Evolutionary conservation across 768 basidiomycete species (phyloP).

Genomic region (Boletus fagicola): DNA sequence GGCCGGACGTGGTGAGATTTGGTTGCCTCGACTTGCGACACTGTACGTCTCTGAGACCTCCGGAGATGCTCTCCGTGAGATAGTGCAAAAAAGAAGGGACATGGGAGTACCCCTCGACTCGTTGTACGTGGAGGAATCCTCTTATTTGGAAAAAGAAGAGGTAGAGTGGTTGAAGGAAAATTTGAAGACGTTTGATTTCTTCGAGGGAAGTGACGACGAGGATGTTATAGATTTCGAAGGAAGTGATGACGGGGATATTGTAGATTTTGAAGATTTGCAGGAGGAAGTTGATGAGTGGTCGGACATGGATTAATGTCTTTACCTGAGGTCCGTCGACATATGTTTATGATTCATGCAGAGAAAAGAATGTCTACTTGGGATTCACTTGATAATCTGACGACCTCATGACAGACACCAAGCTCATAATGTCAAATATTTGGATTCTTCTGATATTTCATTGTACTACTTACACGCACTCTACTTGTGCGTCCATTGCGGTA

Average conservation of each 20-base stretch:
- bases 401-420: neutral
- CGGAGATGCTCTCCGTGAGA: conserved; percentile 39
- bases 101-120: conserved; percentile 46
- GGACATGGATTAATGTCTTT: conserved; percentile 3
- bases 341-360: neutral
- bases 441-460: neutral
- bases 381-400: neutral
- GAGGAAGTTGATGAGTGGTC: conserved; percentile 18
- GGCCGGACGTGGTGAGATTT: conserved; percentile 13
- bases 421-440: neutral
- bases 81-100: conserved; percentile 44
- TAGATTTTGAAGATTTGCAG: conserved; percentile 26
- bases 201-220: conserved; percentile 54
- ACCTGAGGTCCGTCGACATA: neutral
- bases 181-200: conserved; percentile 51
- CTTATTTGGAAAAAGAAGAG: conserved; percentile 41
- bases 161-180: conserved; percentile 52
- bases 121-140: conserved; percentile 45
- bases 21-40: conserved; percentile 51
- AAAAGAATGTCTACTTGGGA: neutral
- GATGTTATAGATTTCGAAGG: conserved; percentile 34
- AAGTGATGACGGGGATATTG: conserved; percentile 44
- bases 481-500: conserved; percentile 42
- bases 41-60: conserved; percentile 47
- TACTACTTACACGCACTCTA: conserved; percentile 18